Evolutionary conservation across 164 flowering plant genomes (phyloP).

Genomic region (Macadamia tetraphylla): DNA sequence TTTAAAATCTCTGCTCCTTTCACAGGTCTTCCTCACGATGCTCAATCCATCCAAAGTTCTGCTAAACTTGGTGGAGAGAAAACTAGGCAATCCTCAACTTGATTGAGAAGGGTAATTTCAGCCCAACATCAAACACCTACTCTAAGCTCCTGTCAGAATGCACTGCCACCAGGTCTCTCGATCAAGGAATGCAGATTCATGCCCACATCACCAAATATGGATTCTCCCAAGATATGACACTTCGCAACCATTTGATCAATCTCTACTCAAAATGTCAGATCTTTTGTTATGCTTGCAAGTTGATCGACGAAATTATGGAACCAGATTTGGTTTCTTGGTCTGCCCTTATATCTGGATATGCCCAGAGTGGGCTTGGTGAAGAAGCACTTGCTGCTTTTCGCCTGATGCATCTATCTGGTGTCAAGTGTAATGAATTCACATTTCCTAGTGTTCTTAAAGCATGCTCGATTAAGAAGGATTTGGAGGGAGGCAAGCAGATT

Average conservation of each 20-base stretch:
- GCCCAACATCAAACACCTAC: neutral
- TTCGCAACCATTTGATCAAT: conserved; percentile 1
- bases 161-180: neutral
- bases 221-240: neutral
- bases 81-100: neutral
- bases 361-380: neutral
- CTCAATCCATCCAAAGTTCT: neutral
- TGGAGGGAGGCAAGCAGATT: neutral
- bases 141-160: conserved; percentile 3
- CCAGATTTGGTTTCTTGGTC: conserved; percentile 5
- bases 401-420: neutral
- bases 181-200: conserved; percentile 3
- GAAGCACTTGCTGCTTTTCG: conserved; percentile 1
- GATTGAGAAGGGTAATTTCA: neutral
- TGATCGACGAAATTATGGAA: neutral
- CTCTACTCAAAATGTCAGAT: neutral
- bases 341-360: conserved; percentile 3
- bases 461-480: neutral
- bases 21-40: neutral
- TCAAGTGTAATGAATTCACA: conserved; percentile 1
- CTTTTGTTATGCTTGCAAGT: neutral
- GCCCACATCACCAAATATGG: conserved; percentile 3
- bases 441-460: conserved; percentile 2
- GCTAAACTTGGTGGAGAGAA: neutral
- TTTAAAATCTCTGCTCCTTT: neutral